These are phyloP conservation scores for Crithidia sp. DNA, from an alignment of 208 protist genomes.

Conservation along the genomic window DNA sequence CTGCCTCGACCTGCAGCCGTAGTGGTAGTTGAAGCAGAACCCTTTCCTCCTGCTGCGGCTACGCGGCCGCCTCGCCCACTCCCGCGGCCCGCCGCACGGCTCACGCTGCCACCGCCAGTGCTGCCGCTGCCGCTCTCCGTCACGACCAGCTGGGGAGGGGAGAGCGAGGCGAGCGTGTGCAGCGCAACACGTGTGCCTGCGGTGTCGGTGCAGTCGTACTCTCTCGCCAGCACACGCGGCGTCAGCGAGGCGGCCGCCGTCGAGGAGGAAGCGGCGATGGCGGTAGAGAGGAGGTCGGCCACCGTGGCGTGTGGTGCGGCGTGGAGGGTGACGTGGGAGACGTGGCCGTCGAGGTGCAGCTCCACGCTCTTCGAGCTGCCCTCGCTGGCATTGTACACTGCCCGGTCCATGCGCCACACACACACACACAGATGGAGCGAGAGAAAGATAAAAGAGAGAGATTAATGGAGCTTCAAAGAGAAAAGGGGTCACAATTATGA, in stretches of 20 bases:
- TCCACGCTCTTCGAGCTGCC: conserved; percentile 31
- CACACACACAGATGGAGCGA: background rate
- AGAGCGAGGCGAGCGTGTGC: conserved; percentile 4
- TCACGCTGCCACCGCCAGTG: background rate
- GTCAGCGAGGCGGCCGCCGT: conserved; percentile 4
- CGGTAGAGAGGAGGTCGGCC: conserved; percentile 31
- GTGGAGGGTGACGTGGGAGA: conserved; percentile 30
- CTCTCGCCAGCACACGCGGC: conserved; percentile 11
- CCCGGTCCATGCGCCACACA: background rate
- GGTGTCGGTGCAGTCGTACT: conserved; percentile 24
- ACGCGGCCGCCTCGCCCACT: background rate
- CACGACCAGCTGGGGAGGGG: conserved; percentile 16
- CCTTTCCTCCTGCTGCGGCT: background rate
- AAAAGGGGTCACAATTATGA: background rate
- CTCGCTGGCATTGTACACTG: conserved; percentile 2
- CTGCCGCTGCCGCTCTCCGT: conserved; percentile 5
- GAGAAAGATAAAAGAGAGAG: background rate
- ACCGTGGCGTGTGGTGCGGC: conserved; percentile 34
- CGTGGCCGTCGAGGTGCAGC: conserved; percentile 28
- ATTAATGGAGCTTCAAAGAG: background rate
- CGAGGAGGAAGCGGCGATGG: conserved; percentile 17
- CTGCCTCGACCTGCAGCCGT: background rate
- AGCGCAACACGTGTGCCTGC: conserved; percentile 15
- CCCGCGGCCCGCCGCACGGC: background rate
- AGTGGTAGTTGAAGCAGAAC: no score